These are phyloP conservation scores for Nothopassalora personata DNA, from an alignment of 2,329 filamentous ascomycete genomes.

Conservation along the genomic window DNA sequence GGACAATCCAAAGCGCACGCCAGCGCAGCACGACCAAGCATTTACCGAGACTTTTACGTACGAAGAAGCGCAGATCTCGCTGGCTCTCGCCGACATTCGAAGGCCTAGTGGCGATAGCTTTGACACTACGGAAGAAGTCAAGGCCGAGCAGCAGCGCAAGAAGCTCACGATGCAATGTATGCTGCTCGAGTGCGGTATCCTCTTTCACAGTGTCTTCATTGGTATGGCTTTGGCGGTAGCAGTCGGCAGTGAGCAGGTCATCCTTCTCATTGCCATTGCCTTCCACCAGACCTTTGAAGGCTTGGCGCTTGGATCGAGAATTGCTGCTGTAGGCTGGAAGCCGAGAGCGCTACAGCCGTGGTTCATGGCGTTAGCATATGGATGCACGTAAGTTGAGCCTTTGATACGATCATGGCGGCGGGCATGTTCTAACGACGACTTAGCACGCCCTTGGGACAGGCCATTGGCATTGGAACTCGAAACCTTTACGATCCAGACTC, in stretches of 20 bases:
- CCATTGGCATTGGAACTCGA: conserved; percentile 40
- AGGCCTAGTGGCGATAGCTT: conserved; percentile 12
- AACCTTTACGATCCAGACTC: conserved; percentile 41
- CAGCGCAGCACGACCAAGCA: not conserved
- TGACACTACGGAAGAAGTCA: conserved; percentile 20
- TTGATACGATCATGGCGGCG: no score
- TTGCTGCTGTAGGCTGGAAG: conserved; percentile 50
- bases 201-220: conserved; percentile 70
- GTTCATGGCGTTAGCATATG: conserved; percentile 57
- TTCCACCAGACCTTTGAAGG: conserved; percentile 65
- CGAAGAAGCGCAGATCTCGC: not conserved
- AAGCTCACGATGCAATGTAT: conserved; percentile 65
- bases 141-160: conserved; percentile 38
- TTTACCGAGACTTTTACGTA: not conserved
- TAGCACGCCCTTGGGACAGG: conserved; percentile 40
- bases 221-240: conserved; percentile 65
- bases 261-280: conserved; percentile 60
- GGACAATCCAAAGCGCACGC: not conserved
- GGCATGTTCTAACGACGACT: no score
- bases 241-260: conserved; percentile 55
- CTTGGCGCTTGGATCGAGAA: conserved; percentile 62
- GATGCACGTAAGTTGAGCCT: conserved; percentile 36
- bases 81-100: not conserved
- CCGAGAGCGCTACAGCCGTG: conserved; percentile 64
- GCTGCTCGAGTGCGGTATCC: conserved; percentile 65